Base-by-base conservation (phyloP, 495 filamentous ascomycete genomes). In the Tuber umbilicatum region DNA sequence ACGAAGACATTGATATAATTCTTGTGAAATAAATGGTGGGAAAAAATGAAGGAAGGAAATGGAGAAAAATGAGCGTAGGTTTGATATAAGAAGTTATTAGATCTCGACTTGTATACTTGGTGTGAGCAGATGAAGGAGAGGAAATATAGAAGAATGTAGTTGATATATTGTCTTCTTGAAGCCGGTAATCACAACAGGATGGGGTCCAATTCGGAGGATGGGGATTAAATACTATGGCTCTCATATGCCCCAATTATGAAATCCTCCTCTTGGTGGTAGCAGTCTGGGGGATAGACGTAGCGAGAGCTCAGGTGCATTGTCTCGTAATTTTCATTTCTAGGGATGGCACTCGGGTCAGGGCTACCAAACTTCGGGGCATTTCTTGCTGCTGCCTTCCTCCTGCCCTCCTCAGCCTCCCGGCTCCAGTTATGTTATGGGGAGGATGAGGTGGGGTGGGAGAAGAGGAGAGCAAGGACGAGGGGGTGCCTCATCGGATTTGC, bases 191-290 rank as follows among this genome's bases (percentile, higher is more conserved):
- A 31, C 16, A 74, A 73, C 68, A 73, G 47, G 69, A 78, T 78
- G 71, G 55, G 75, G 71, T 78, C 77, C 69, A 64, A 55, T 72
- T 77, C 39, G 77, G 47, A 60, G 69, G 60, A 76, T 7, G 75
- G 75, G 69, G 75, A 70, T 79, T 79, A 78, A 78, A 79, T 79
- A 79, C 64, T 31, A 64, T 12, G 55, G 27, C 55, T 17, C 55
- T 64, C 55, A n/a, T 64, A 64, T 31, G 47, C 10, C n/a, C 27
- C 27, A 64, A 31, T 14, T 64, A 14, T 64, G 27, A 64, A 31
- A 64, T 64, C 14, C 55, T 64, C 55, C 55, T 64, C 27, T 14
- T 31, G 55, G 55, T 64, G 5, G n/a, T 1, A 10, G 55, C 5
- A 64, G 55, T 64, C 27, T 12, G 27, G 55, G 23, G n/a, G 55